Evolutionary conservation across 176 grass and related monocot species (phyloP), one percentile per base, ranked within the genome.

Genomic region (Hyparrhenia diplandra): DNA sequence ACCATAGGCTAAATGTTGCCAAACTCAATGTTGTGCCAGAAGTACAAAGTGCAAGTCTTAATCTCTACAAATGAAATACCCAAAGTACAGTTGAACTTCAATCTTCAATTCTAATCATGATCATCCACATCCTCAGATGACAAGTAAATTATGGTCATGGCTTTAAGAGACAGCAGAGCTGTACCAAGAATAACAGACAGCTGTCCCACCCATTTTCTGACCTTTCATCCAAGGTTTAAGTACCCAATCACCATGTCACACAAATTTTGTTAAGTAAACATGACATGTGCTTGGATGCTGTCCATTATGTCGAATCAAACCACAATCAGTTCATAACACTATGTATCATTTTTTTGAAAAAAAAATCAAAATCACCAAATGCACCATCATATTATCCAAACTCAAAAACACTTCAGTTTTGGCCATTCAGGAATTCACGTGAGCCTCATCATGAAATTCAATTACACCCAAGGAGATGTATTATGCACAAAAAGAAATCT

Each of bases 61-160:
- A 32, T 80, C 4, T 68, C 34, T 11, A 68, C 45, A 67, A 47
- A 64, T 46, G 36, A 34, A 35, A 6, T 35, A 35, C 14, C 32
- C n/a, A 63, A 40, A 45, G 49, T 41, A 84, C 73, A 32, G 43
- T 27, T 69, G 13, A 77, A 84, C 28, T 57, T 69, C 23, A 74
- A 66, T 52, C 14, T 64, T 81, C 31, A 83, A 83, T 41, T 1
- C 4, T 64, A 82, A 46, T 73, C 40, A 72, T 46, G 69, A 73
- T 63, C 7, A 6, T 71, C 55, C 25, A 21, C 13, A 43, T 32
- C 55, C 37, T 82, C 13, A 63, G 72, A 62, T 45, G 55, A 47
- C 7, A 62, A 35, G 40, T 36, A 46, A 36, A 49, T 23, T 73
- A 64, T 36, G 29, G 43, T 1, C 40, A 47, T 6, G 8, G 32